Percentiles rank a stretch among this genome's conserved stretches.
These are phyloP conservation scores for Coemansia nantahalensis DNA, from an alignment of 192 early-diverging fungal species.

Conservation along the genomic window DNA sequence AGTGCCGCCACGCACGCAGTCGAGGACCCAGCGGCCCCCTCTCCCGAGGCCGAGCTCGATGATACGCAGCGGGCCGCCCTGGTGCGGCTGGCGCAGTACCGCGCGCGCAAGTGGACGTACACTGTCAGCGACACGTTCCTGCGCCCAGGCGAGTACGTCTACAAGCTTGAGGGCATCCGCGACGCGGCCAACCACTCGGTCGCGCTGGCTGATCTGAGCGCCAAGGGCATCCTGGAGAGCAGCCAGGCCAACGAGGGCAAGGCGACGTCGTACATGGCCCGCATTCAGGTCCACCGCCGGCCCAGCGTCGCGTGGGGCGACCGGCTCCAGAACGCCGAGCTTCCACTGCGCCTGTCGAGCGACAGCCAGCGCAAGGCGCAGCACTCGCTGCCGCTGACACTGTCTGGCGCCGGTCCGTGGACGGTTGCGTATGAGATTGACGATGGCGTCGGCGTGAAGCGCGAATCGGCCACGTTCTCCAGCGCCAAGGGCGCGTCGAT, in stretches of 20 bases:
- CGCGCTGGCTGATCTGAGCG: conserved; percentile 8
- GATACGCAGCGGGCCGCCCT: conserved; percentile 3
- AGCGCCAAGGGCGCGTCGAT: conserved; percentile 10
- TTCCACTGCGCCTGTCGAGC: conserved; percentile 33
- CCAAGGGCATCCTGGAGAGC: conserved; percentile 13
- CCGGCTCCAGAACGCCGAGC: conserved; percentile 9
- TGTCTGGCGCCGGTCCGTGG: conserved; percentile 38
- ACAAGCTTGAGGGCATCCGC: conserved; percentile 39
- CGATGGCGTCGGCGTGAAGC: conserved; percentile 7
- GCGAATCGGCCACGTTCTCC: conserved; percentile 14
- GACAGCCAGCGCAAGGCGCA: conserved; percentile 38
- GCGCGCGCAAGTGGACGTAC: conserved; percentile 16
- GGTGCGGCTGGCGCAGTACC: conserved; percentile 25
- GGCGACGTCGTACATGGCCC: conserved; percentile 34
- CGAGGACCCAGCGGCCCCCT: not conserved
- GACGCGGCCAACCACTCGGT: conserved; percentile 46
- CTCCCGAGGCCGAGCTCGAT: not conserved
- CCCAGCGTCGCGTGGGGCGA: conserved; percentile 24
- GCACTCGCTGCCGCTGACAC: conserved; percentile 21
- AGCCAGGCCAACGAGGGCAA: conserved; percentile 11
- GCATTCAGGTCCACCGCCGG: conserved; percentile 35
- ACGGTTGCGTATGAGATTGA: conserved; percentile 31
- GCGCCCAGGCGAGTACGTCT: conserved; percentile 47
- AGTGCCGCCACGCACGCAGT: conserved; percentile 14
- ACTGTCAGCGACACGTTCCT: conserved; percentile 43